Evolutionary conservation across 345 rosid genomes (phyloP), one percentile per base, ranked within the genome.

Genomic region (thale cress (Arabidopsis thaliana)): DNA sequence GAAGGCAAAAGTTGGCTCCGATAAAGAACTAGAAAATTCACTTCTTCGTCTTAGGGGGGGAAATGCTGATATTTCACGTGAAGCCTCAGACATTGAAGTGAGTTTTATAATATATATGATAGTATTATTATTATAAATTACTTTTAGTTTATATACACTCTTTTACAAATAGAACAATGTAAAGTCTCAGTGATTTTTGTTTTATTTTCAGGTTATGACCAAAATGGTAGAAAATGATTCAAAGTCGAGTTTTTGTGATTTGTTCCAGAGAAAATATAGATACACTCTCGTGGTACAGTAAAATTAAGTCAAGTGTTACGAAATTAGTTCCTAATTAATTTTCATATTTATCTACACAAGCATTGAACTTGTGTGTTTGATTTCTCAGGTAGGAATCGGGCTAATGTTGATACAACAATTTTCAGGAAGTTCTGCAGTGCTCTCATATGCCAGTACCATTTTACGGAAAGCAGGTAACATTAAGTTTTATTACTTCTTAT

Each of bases 61-160:
- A 73, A 62, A 79, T 67, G 76, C 74, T 34, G 77, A 89, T 78
- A 66, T 86, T 79, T 84, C 89, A 70, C 62, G 71, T 23, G 96
- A 87, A 79, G 79, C 79, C 63, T 78, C 84, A 49, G 84, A 84
- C 2, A 89, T 89, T 42, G 75, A 38, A 77, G 92, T 89, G 79
- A 62, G 32, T 44, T 56, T 49, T 50, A 50, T 4, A 38, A n/a
- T 38, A 20, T 37, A n/a, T 38, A 20, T 37, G 22, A 37, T 44
- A 42, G 44, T 9, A 8, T 5, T 44, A 49, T 23, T n/a, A 38
- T 36, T 32, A 23, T 5, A 41, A 16, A 23, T 49, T 40, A 6
- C 2, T 42, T 42, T 37, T 32, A 14, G 24, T 57, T n/a, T 56
- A 8, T 49, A 53, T 33, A 34, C 12, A 32, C 41, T 55, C 28